phyloP scores from a whole-genome alignment of 306 rosid genomes.

The Lagenaria siceraria region DNA sequence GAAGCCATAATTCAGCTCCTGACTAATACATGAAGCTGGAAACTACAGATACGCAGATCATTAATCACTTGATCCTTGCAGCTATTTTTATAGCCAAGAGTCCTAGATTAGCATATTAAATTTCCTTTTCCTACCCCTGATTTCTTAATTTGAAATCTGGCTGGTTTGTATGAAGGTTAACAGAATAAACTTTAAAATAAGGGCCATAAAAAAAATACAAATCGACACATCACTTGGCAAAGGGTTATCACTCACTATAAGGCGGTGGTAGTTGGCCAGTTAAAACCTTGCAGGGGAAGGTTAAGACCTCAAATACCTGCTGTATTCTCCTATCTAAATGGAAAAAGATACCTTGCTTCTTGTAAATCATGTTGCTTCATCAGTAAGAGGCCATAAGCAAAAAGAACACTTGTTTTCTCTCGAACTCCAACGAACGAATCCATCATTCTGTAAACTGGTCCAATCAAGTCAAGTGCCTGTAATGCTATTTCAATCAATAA shows the following conservation, averaged over 20 bases:
- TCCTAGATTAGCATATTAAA: not conserved
- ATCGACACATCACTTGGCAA: not conserved
- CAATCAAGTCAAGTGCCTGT: slow-evolving; percentile 91
- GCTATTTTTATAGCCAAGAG: not conserved
- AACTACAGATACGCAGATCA: not conserved
- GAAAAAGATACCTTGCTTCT: slow-evolving; percentile 61
- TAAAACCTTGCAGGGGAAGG: not conserved
- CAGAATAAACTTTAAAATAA: not conserved
- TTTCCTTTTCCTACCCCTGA: not conserved
- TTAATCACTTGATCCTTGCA: not conserved
- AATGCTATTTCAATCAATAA: slow-evolving; percentile 1
- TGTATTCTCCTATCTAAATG: not conserved
- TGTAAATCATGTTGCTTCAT: slow-evolving; percentile 92
- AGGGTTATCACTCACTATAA: not conserved
- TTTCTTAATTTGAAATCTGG: not conserved
- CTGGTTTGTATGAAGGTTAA: not conserved
- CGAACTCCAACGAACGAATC: slow-evolving; percentile 98
- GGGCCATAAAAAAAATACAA: not conserved
- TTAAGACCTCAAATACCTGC: not conserved
- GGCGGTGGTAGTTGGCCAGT: not conserved
- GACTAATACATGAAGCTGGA: not conserved
- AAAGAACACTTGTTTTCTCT: slow-evolving; percentile 88
- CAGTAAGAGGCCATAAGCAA: slow-evolving; percentile 83
- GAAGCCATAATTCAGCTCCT: not conserved
- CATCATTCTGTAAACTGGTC: slow-evolving; percentile 80